Percentiles rank a stretch among this genome's conserved stretches.
phyloP scores from a whole-genome alignment of 2,329 filamentous ascomycete species.

The Simplicillium aogashimaense region DNA sequence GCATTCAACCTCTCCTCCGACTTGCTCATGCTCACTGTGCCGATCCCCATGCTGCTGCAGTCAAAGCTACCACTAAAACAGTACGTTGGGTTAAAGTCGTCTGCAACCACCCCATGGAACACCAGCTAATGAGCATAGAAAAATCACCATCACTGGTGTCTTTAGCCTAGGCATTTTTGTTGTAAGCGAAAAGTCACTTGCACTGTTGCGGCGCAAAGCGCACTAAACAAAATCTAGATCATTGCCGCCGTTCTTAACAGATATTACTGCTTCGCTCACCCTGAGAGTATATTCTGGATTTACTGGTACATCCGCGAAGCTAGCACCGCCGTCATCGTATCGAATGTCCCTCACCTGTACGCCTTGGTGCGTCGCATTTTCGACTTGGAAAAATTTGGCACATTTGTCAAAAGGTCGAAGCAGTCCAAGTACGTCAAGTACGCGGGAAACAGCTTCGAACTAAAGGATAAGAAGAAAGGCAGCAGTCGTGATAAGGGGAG shows the following conservation, averaged over 20 bases:
- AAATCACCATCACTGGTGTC: slow-evolving; percentile 15
- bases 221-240: slow-evolving; percentile 12
- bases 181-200: background rate
- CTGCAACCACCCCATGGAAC: background rate
- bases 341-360: slow-evolving; percentile 34
- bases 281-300: slow-evolving; percentile 22
- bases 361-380: slow-evolving; percentile 4
- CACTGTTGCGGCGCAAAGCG: background rate
- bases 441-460: background rate
- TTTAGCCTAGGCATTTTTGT: slow-evolving; percentile 41
- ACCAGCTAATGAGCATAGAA: slow-evolving; percentile 5
- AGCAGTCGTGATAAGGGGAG: background rate
- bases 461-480: background rate
- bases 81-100: background rate
- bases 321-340: slow-evolving; percentile 39
- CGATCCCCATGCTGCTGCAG: slow-evolving; percentile 32
- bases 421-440: background rate
- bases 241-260: slow-evolving; percentile 31
- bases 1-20: slow-evolving; percentile 38
- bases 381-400: slow-evolving; percentile 2
- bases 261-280: slow-evolving; percentile 27
- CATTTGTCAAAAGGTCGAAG: background rate
- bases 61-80: slow-evolving; percentile 16
- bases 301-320: slow-evolving; percentile 46
- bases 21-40: slow-evolving; percentile 33